Conservation (phyloP, 192 early-diverging fungal species). For the Podila epigama region DNA sequence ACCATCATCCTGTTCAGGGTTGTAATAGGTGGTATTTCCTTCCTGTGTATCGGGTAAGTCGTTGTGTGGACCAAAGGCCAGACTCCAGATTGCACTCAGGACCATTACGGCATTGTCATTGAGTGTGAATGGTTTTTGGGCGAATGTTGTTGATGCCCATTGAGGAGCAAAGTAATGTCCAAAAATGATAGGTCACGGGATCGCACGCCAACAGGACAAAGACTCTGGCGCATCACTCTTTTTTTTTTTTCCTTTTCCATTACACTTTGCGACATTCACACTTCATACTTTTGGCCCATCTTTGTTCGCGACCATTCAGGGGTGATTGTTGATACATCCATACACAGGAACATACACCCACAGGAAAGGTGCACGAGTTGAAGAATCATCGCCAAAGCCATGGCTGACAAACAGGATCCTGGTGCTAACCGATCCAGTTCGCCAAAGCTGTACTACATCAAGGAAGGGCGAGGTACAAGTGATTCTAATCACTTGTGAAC, state of each 20-base stretch:
- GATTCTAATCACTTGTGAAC: not conserved
- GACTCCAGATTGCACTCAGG: conserved; percentile 44
- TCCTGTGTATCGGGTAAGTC: conserved; percentile 11
- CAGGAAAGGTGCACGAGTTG: not conserved
- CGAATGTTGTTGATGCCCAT: too few species aligned
- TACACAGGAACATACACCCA: too few species aligned
- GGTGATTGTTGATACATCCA: too few species aligned
- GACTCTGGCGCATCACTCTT: too few species aligned
- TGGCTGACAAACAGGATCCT: conserved; percentile 26
- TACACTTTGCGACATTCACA: too few species aligned
- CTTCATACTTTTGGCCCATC: too few species aligned
- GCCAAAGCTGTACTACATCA: conserved; percentile 40
- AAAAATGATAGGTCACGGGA: too few species aligned
- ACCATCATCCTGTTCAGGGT: not conserved
- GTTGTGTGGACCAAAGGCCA: conserved; percentile 41
- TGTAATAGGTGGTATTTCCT: not conserved
- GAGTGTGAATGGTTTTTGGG: too few species aligned
- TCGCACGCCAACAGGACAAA: too few species aligned
- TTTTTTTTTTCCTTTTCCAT: too few species aligned
- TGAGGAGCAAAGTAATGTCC: too few species aligned
- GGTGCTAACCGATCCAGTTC: conserved; percentile 14
- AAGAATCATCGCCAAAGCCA: not conserved
- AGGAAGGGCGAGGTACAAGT: conserved; percentile 42
- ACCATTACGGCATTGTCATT: conserved; percentile 22
- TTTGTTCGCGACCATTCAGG: too few species aligned